Conservation (phyloP, 208 protist genomes). For the Phytomonas sp. region DNA sequence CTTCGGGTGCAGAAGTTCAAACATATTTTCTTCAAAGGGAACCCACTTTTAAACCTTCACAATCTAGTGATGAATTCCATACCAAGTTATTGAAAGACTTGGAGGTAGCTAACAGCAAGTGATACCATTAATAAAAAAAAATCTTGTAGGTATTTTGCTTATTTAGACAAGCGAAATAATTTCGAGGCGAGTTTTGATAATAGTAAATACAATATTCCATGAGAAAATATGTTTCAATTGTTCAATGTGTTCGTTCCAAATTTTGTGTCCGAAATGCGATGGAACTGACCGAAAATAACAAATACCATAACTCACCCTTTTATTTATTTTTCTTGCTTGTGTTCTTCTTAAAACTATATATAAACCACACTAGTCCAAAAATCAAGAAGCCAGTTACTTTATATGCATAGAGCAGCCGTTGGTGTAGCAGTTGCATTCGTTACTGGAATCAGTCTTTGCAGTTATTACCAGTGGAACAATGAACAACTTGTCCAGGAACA, state of each 20-base stretch:
- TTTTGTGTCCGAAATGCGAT: neutral
- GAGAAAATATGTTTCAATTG: neutral
- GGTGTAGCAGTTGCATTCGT: constrained; percentile 17
- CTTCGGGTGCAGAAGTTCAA: constrained; percentile 14
- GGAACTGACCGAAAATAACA: neutral
- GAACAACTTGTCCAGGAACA: constrained; percentile 26
- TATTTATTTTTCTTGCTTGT: constrained; percentile 9
- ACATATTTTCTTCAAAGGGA: constrained; percentile 19
- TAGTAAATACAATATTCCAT: neutral
- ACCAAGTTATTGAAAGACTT: constrained; percentile 12
- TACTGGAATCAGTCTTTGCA: constrained; percentile 18
- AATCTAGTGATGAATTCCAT: constrained; percentile 29
- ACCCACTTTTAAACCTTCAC: constrained; percentile 19
- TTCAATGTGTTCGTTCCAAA: neutral
- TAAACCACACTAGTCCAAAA: too few relatives aligned
- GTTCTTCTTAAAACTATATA: constrained; percentile 2
- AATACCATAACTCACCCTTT: neutral
- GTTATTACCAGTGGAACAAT: constrained; percentile 21
- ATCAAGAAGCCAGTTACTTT: neutral
- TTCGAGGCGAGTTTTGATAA: neutral
- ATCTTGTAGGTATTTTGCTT: constrained; percentile 10
- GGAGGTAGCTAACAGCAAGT: neutral
- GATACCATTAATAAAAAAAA: constrained; percentile 3
- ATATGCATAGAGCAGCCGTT: constrained; percentile 13
- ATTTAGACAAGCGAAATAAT: neutral